These are phyloP conservation scores for Solanum neorickii DNA, from an alignment of 257 asterid species.

Conservation along the genomic window DNA sequence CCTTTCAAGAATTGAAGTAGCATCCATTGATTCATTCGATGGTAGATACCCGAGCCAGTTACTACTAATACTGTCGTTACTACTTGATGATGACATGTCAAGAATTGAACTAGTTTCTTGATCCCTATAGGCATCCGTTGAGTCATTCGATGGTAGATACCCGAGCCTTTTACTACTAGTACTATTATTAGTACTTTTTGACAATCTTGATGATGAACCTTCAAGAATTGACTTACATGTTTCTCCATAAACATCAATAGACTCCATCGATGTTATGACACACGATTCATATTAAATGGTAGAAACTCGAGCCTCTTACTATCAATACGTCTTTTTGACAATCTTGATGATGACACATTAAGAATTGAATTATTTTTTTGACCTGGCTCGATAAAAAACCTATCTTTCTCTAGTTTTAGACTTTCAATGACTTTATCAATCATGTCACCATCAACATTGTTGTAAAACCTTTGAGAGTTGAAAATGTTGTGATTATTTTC, in stretches of 20 bases:
- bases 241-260: constrained; percentile 3
- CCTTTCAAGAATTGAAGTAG: not conserved
- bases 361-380: constrained; percentile 32
- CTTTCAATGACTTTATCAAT: constrained; percentile 20
- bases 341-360: constrained; percentile 1
- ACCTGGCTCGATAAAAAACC: constrained; percentile 43
- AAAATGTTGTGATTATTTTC: constrained; percentile 1
- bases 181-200: not conserved
- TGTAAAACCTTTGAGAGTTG: constrained; percentile 14
- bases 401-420: constrained; percentile 13
- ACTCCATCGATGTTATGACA: constrained; percentile 25
- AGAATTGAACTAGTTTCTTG: not conserved
- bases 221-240: constrained; percentile 35
- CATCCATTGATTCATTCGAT: constrained; percentile 6
- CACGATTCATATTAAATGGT: constrained; percentile 7
- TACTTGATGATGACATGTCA: not conserved
- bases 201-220: not conserved
- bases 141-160: constrained; percentile 11
- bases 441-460: not conserved
- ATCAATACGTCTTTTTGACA: not conserved
- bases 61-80: not conserved
- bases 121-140: constrained; percentile 26
- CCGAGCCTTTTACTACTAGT: not conserved
- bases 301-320: not conserved
- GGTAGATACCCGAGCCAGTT: not conserved